Percentiles rank a stretch among this genome's conserved stretches.
These are phyloP conservation scores for Calonectria fujianensis DNA, from an alignment of 2,329 filamentous ascomycete species.

Conservation along the genomic window DNA sequence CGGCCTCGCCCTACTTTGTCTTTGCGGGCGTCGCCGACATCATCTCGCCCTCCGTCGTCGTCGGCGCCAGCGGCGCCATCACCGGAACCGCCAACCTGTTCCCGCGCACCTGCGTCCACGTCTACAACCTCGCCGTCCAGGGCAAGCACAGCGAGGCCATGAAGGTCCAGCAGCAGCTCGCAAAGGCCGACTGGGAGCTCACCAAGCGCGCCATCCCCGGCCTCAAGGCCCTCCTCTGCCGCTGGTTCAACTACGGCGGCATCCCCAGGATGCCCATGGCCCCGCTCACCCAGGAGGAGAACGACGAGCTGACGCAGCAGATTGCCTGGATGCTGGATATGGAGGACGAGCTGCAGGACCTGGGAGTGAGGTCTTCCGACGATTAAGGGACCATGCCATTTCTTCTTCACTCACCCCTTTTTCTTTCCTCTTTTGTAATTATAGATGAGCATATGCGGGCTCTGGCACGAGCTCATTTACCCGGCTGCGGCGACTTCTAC, in stretches of 20 bases:
- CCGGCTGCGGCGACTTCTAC: background rate
- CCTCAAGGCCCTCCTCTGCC: constrained; percentile 87
- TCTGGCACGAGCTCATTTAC: background rate
- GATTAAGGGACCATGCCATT: no score
- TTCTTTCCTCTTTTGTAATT: background rate
- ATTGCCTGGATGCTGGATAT: constrained; percentile 79
- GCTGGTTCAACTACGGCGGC: constrained; percentile 87
- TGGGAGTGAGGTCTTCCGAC: constrained; percentile 23
- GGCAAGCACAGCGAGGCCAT: constrained; percentile 85
- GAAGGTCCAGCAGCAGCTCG: constrained; percentile 83
- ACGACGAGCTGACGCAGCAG: constrained; percentile 71
- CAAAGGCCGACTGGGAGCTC: constrained; percentile 86
- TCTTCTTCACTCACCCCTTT: no score
- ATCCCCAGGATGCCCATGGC: constrained; percentile 83
- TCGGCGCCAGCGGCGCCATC: constrained; percentile 88
- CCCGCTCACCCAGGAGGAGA: constrained; percentile 75
- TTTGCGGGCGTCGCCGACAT: constrained; percentile 93
- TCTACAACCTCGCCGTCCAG: constrained; percentile 84
- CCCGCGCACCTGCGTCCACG: constrained; percentile 85
- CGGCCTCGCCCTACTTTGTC: constrained; percentile 83
- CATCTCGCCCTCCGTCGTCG: constrained; percentile 86
- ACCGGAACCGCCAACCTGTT: constrained; percentile 90
- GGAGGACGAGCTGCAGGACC: constrained; percentile 70
- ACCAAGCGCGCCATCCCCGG: constrained; percentile 89
- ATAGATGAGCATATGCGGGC: background rate